phyloP scores from a whole-genome alignment of 1,139 yeast genomes.

The Ogataea hybrid region DNA sequence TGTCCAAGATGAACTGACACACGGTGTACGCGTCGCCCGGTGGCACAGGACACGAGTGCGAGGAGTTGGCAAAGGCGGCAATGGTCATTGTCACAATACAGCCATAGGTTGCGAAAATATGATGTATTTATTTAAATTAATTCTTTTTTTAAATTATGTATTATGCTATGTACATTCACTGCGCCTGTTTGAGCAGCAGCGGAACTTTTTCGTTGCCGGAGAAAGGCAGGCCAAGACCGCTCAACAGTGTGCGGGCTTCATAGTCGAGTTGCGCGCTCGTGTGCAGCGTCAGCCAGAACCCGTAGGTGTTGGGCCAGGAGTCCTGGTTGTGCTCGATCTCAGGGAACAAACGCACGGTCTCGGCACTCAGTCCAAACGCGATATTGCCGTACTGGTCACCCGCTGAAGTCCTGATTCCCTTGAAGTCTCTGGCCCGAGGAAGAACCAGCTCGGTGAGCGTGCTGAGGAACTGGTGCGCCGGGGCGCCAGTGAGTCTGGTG shows the following conservation, averaged over 20 bases:
- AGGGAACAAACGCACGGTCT: constrained; percentile 81
- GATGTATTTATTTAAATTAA: neutral
- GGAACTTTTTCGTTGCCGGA: constrained; percentile 46
- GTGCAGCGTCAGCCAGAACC: constrained; percentile 80
- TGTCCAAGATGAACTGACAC: constrained; percentile 16
- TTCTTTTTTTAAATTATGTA: too few species aligned
- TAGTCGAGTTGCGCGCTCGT: constrained; percentile 90
- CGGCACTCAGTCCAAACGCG: constrained; percentile 77
- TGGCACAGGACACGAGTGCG: constrained; percentile 3
- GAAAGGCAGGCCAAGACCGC: constrained; percentile 85
- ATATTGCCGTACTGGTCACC: constrained; percentile 90
- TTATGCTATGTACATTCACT: constrained; percentile 9
- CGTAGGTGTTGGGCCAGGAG: constrained; percentile 83
- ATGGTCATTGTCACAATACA: constrained; percentile 1
- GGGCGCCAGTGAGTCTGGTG: constrained; percentile 72
- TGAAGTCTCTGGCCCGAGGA: constrained; percentile 88
- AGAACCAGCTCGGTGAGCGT: constrained; percentile 90
- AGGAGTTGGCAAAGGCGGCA: neutral
- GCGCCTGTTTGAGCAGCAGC: constrained; percentile 25
- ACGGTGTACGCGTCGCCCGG: constrained; percentile 8
- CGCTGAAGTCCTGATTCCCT: constrained; percentile 69
- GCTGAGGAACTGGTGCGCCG: constrained; percentile 80
- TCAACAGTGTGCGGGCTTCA: constrained; percentile 84
- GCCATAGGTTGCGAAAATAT: neutral
- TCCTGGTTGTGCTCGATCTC: constrained; percentile 92